Evolutionary conservation across 2,329 filamentous ascomycete species (phyloP), one percentile per base, ranked within the genome.

Genomic region (Ampelomyces quisqualis): DNA sequence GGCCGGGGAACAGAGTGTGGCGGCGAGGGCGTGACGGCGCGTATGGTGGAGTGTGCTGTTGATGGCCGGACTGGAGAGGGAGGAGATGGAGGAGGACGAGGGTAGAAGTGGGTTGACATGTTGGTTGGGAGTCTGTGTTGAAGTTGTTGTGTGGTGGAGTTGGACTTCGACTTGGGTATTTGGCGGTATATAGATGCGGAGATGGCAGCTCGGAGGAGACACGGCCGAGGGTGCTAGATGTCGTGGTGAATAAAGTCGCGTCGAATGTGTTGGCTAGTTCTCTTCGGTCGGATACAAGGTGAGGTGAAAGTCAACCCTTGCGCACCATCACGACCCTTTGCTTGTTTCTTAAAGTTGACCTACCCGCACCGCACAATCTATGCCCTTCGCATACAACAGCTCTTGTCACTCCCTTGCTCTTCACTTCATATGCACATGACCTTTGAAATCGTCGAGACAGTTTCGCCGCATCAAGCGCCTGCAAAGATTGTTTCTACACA

Each of bases 11-110:
- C 10, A 7, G 19, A 19, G 2, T 49, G 45, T 7, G 51, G 43
- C 9, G 59, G 60, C 9, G 59, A 64, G 7, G 60, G 59, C 7
- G 56, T 50, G 19, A 65, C 57, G 20, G 51, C 49, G 17, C 60
- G 58, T 30, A 65, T 62, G 2, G 60, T 64, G 0, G 54, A 62
- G 38, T 45, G 45, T 17, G 51, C 43, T 14, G 51, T 60, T 19
- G 45, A 35, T 9, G 59, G 58, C 14, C 52, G 51, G 1, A 36
- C 31, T 3, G 58, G 58, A 2, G 41, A 48, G 9, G 40, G 28
- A 1, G 49, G 36, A 6, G 34, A 37, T 10, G 40, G 19, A 8
- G 49, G 22, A 15, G 51, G 40, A 38, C 49, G 48, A 10, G 55
- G 48, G n/a, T 38, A 43, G 34, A 60, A 37, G 33, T 48, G 45